Base-by-base conservation (phyloP, 2,329 filamentous ascomycete genomes). In the Apiospora arundinis region DNA sequence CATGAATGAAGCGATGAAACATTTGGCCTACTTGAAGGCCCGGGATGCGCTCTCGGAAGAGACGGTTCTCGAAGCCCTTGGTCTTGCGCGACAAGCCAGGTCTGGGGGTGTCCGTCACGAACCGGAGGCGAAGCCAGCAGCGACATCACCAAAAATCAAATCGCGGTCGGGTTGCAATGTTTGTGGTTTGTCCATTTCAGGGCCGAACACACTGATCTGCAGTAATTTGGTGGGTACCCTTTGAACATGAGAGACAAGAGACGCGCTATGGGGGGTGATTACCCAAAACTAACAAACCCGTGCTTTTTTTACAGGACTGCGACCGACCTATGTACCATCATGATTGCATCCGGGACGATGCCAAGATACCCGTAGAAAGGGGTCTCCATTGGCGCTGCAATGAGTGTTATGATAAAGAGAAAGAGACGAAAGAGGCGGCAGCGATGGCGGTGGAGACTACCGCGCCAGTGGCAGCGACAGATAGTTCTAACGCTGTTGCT, bases 1-100 rank as follows among this genome's bases (percentile, higher is more conserved):
- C 21, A 83, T 86, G 77, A 80, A 83, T 5, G 88, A 90, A 76
- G 89, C 89, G 72, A 84, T 85, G 65, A 89, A 89, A 74, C 88
- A 90, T 74, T 75, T 85, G 21, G 83, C 83, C 49, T 84, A 87
- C 68, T 81, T 90, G 67, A 81, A 89, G 49, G 85, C 85, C 2
- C 81, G 86, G 56, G 81, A 86, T 70, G 81, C 85, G 5, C 76
- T 90, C 37, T 79, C 83, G 6, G 85, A 87, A 65, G 74, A 80
- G 4, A 83, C 81, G 28, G 79, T 89, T 23, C 73, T 80, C 9
- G 78, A 84, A 52, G 85, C 85, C 0, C 80, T 86, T 18, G 74
- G 75, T 44, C 76, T 83, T 11, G 81, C 90, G 69, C 83, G 85
- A 32, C 79, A 83, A 18, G 84, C 83, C 44, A 83, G 82, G 75